A percentile compares a stretch with the other conserved stretches of the same genome.
Conservation (phyloP, 2,329 filamentous ascomycete species). For the Exophiala sideris region DNA sequence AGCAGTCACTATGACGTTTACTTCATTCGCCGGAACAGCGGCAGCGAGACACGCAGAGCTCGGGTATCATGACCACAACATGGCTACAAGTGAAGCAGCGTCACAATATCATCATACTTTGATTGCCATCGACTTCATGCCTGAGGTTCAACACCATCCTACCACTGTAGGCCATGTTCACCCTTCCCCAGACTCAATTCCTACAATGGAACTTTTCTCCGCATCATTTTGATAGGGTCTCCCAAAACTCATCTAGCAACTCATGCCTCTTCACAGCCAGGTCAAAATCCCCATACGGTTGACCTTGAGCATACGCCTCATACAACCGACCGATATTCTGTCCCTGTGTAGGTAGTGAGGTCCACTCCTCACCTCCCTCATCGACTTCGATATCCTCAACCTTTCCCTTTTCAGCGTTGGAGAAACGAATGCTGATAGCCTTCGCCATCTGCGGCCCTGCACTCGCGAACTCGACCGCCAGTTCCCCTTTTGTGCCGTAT, state of each 20-base stretch:
- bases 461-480: constrained; percentile 37
- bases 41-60: not conserved
- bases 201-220: not conserved
- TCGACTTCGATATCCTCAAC: constrained; percentile 40
- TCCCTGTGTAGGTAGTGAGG: constrained; percentile 43
- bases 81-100: not conserved
- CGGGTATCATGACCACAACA: not conserved
- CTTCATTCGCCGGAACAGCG: not conserved
- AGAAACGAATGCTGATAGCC: constrained; percentile 48
- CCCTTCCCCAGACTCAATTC: not conserved
- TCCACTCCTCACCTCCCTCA: constrained; percentile 48
- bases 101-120: not conserved
- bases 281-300: constrained; percentile 44
- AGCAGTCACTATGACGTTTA: not conserved
- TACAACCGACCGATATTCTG: constrained; percentile 56
- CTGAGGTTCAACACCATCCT: not conserved
- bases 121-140: too few relatives aligned
- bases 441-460: constrained; percentile 37
- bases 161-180: not conserved
- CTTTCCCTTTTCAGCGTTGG: constrained; percentile 48
- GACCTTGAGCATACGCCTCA: constrained; percentile 50
- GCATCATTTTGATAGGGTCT: constrained; percentile 5
- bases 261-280: constrained; percentile 48
- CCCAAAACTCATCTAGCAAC: constrained; percentile 41
- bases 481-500: constrained; percentile 38